These are phyloP conservation scores for Schwanniomyces pseudopolymorphus DNA, from an alignment of 805 yeast genomes.

Conservation along the genomic window DNA sequence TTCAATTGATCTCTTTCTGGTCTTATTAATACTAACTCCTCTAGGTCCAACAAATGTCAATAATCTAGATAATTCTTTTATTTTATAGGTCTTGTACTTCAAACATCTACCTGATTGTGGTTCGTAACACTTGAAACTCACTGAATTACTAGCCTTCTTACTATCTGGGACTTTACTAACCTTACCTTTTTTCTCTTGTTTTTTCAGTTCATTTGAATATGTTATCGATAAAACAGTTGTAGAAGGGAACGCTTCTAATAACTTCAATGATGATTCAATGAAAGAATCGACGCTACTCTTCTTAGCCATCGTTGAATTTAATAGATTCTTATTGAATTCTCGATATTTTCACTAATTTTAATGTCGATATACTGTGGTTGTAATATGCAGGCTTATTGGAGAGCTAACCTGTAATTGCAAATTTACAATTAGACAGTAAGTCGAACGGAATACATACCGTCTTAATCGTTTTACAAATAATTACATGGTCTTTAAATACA, in stretches of 20 bases:
- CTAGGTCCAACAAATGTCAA: constrained; percentile 73
- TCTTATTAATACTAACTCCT: constrained; percentile 42
- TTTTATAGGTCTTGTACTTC: constrained; percentile 55
- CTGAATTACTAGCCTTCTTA: constrained; percentile 28
- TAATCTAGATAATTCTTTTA: constrained; percentile 72
- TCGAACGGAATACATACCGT: too few relatives aligned
- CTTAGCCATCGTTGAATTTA: constrained; percentile 1
- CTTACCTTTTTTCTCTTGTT: constrained; percentile 10
- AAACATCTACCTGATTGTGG: constrained; percentile 62
- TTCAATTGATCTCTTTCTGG: constrained; percentile 10
- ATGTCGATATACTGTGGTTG: neutral
- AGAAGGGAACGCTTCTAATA: constrained; percentile 38
- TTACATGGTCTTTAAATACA: too few relatives aligned
- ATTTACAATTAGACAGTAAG: too few relatives aligned
- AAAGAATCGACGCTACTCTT: constrained; percentile 21
- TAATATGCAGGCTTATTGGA: constrained; percentile 2
- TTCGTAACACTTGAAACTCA: constrained; percentile 63
- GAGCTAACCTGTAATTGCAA: too few relatives aligned
- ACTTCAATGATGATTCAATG: constrained; percentile 28
- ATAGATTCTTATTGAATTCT: neutral
- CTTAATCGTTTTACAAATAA: too few relatives aligned
- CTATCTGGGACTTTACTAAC: constrained; percentile 6
- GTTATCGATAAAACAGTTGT: constrained; percentile 36
- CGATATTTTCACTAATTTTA: neutral
- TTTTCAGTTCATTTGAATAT: constrained; percentile 31